Percentiles rank a stretch among this genome's conserved stretches.
Conservation (phyloP, 2,329 filamentous ascomycete genomes). For the Cordyceps militaris region DNA sequence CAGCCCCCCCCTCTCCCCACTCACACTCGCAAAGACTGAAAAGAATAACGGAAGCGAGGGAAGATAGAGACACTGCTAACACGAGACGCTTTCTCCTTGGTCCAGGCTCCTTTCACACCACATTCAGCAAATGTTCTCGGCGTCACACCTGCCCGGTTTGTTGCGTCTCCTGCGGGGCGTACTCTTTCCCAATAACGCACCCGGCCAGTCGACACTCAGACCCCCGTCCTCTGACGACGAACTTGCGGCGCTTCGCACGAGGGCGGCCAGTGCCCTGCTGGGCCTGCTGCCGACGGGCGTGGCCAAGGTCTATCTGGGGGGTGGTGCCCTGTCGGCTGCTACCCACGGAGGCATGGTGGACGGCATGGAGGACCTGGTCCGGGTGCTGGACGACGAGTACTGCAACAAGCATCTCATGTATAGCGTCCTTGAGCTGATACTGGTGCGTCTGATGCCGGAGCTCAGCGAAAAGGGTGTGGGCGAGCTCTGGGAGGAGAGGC, state of each 20-base stretch:
- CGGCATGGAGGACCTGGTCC: slow-evolving; percentile 60
- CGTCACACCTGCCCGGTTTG: slow-evolving; percentile 56
- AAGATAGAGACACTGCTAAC: slow-evolving; percentile 8
- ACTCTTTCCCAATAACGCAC: slow-evolving; percentile 80
- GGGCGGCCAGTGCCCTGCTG: slow-evolving; percentile 56
- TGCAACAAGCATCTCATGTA: slow-evolving; percentile 92
- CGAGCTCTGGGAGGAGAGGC: slow-evolving; percentile 67
- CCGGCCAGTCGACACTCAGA: slow-evolving; percentile 54
- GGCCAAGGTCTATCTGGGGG: slow-evolving; percentile 45
- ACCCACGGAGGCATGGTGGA: slow-evolving; percentile 41
- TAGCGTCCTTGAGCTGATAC: slow-evolving; percentile 68
- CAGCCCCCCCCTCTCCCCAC: background rate
- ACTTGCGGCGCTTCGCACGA: slow-evolving; percentile 54
- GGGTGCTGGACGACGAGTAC: slow-evolving; percentile 73
- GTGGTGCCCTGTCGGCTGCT: slow-evolving; percentile 21
- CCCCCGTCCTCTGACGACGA: slow-evolving; percentile 55
- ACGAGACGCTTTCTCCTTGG: slow-evolving; percentile 17
- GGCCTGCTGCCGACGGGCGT: slow-evolving; percentile 40
- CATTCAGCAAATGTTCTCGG: slow-evolving; percentile 53
- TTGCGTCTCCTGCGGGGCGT: slow-evolving; percentile 66
- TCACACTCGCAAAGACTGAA: background rate
- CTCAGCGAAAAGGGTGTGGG: slow-evolving; percentile 62
- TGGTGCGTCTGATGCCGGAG: slow-evolving; percentile 82
- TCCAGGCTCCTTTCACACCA: slow-evolving; percentile 52
- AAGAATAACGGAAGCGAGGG: slow-evolving; percentile 9